phyloP scores from a whole-genome alignment of 139 green algal species.

The Zygnema cylindricum region DNA sequence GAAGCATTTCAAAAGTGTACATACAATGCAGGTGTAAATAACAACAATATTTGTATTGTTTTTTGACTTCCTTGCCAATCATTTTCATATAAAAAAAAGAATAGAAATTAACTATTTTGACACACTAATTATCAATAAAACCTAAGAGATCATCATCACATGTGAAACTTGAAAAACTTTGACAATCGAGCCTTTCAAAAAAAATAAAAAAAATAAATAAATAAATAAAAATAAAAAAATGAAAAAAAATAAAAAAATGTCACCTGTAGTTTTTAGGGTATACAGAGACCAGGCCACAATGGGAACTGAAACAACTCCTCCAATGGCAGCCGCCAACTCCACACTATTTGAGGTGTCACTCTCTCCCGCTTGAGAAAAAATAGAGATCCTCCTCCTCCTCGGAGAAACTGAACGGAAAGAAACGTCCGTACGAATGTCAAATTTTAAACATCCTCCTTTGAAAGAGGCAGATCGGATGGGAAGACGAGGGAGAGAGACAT shows the following conservation, averaged over 20 bases:
- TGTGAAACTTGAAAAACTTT: conserved; percentile 1
- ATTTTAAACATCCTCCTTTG: no score
- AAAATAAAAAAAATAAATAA: conserved; percentile 30
- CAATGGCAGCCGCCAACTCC: conserved; percentile 19
- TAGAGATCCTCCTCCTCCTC: no score
- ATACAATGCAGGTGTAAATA: no score
- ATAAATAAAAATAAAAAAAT: conserved; percentile 30
- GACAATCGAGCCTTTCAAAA: not conserved
- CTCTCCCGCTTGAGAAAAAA: not conserved
- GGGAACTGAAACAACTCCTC: conserved; percentile 43
- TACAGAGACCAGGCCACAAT: conserved; percentile 52
- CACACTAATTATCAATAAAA: not conserved
- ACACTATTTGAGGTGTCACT: conserved; percentile 11
- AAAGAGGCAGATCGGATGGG: no score
- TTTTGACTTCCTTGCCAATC: no score
- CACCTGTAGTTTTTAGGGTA: conserved; percentile 50
- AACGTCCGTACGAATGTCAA: no score
- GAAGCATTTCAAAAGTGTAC: no score
- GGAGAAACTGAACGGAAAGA: no score
- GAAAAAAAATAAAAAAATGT: conserved; percentile 26
- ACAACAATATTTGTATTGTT: no score
- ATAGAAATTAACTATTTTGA: no score
- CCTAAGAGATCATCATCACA: not conserved
- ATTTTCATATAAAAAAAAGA: no score
- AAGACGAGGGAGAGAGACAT: not conserved